These are phyloP conservation scores for Phlegmacium glaucopus DNA, from an alignment of 768 basidiomycete species.

Conservation along the genomic window DNA sequence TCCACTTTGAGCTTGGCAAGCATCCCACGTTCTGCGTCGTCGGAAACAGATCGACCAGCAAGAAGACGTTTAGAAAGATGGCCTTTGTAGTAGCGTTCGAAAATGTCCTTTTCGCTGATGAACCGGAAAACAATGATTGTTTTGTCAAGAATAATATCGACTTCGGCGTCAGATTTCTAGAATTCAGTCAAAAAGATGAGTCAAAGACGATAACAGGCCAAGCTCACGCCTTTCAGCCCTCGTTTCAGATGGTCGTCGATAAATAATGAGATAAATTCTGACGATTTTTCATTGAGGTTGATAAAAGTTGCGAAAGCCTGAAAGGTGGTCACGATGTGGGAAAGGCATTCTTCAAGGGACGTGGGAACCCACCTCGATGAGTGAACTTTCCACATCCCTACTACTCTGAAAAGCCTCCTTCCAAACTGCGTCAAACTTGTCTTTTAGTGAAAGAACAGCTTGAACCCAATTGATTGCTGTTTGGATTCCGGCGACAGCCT, in stretches of 20 bases:
- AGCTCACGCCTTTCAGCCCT: slow-evolving; percentile 85
- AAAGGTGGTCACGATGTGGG: background rate
- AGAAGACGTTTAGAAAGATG: slow-evolving; percentile 94
- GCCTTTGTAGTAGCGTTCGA: slow-evolving; percentile 96
- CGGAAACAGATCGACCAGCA: slow-evolving; percentile 83
- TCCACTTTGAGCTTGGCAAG: slow-evolving; percentile 95
- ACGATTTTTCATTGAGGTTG: slow-evolving; percentile 80
- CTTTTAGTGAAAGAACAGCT: slow-evolving; percentile 86
- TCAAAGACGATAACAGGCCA: slow-evolving; percentile 5
- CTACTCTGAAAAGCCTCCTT: slow-evolving; percentile 66
- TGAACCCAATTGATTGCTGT: slow-evolving; percentile 92
- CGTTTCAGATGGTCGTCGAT: slow-evolving; percentile 96
- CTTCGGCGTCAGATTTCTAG: slow-evolving; percentile 93
- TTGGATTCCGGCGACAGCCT: slow-evolving; percentile 46
- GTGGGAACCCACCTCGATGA: slow-evolving; percentile 69
- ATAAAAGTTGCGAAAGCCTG: slow-evolving; percentile 94
- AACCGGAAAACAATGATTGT: slow-evolving; percentile 95
- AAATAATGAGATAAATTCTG: slow-evolving; percentile 94
- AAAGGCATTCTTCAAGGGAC: background rate
- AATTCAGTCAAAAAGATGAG: slow-evolving; percentile 1
- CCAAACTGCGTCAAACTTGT: slow-evolving; percentile 82
- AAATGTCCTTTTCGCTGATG: slow-evolving; percentile 92
- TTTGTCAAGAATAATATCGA: slow-evolving; percentile 88
- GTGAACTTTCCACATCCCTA: slow-evolving; percentile 70
- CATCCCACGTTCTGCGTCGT: slow-evolving; percentile 98